A percentile compares a stretch with the other conserved stretches of the same genome.
Conservation (phyloP, 306 rosid genomes). For the Cucumis sativus region DNA sequence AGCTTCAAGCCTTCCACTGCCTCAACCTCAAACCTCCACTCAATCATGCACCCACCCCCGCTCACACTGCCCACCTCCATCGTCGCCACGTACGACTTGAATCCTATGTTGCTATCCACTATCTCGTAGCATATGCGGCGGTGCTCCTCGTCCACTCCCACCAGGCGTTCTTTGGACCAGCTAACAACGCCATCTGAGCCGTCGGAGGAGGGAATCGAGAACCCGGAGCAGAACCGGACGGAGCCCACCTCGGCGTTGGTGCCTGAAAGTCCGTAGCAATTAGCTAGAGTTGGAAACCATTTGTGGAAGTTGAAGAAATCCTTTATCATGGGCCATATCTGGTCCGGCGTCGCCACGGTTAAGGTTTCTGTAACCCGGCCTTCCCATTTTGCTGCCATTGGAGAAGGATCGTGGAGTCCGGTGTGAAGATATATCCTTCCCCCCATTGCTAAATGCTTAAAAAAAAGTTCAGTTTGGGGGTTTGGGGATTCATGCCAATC, state of each 20-base stretch:
- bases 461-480: too few relatives aligned
- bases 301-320: conserved; percentile 64
- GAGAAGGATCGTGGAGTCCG: background rate
- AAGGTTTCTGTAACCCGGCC: conserved; percentile 23
- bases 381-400: conserved; percentile 25
- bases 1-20: conserved; percentile 23
- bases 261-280: conserved; percentile 41
- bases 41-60: conserved; percentile 14
- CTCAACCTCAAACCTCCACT: conserved; percentile 36
- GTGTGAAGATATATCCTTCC: background rate
- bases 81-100: conserved; percentile 26
- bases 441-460: too few relatives aligned
- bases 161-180: conserved; percentile 53
- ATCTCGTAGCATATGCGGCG: conserved; percentile 32
- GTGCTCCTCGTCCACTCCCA: conserved; percentile 27
- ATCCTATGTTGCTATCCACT: conserved; percentile 42
- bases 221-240: conserved; percentile 49
- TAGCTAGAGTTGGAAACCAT: conserved; percentile 30
- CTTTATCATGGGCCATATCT: conserved; percentile 34
- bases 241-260: conserved; percentile 39
- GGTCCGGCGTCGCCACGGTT: conserved; percentile 9
- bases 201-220: conserved; percentile 28
- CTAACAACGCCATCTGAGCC: background rate
- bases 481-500: too few relatives aligned
- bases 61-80: conserved; percentile 9